Conservation (phyloP, 2,329 filamentous ascomycete genomes). For the Ustilaginoidea virens region DNA sequence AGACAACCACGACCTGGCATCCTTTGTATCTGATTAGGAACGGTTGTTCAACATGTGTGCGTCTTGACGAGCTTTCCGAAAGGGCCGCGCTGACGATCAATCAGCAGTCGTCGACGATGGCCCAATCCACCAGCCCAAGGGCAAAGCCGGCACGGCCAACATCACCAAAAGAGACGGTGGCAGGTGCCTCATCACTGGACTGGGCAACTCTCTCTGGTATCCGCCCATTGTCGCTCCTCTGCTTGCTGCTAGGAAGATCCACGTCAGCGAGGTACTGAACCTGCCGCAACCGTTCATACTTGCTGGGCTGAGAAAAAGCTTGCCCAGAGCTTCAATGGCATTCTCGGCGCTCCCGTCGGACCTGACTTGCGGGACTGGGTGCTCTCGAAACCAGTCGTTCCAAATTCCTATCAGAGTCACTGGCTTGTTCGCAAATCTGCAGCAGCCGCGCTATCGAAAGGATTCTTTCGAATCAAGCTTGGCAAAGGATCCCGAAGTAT, state of each 20-base stretch:
- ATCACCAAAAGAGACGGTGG: conserved; percentile 2
- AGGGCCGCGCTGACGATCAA: background rate
- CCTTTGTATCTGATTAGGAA: conserved; percentile 2
- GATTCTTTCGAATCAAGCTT: conserved; percentile 5
- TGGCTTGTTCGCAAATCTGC: conserved; percentile 11
- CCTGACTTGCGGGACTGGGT: conserved; percentile 1
- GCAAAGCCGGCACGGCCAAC: conserved; percentile 1
- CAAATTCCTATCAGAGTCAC: conserved; percentile 4
- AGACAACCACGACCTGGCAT: background rate
- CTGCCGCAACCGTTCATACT: background rate
- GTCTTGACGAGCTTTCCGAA: background rate
- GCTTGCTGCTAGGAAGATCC: background rate
- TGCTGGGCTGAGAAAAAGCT: background rate
- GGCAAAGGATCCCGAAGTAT: background rate
- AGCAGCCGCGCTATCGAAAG: conserved; percentile 6
- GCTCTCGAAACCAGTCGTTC: background rate
- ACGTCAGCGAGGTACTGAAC: background rate
- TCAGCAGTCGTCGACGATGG: background rate
- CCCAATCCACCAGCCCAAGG: background rate
- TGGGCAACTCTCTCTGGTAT: conserved; percentile 3
- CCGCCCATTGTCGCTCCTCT: conserved; percentile 2
- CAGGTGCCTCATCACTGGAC: conserved; percentile 3
- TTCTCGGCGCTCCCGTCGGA: conserved; percentile 1
- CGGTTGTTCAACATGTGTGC: conserved; percentile 3
- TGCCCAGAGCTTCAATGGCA: background rate